Conservation (phyloP, 2,329 filamentous ascomycete species). For the Colletotrichum lini region DNA sequence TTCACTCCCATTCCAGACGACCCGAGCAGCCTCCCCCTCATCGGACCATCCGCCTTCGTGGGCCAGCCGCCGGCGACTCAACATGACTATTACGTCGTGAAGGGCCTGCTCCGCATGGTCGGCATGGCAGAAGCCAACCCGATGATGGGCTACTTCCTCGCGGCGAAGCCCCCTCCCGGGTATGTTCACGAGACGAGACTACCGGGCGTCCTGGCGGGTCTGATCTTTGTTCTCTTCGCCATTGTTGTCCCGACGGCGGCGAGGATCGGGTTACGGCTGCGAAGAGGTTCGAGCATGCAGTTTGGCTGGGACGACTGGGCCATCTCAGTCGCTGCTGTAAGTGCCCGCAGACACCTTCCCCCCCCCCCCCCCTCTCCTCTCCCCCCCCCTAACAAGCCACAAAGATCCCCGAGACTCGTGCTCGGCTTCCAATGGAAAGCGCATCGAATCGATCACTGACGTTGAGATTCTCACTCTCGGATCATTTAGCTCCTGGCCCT, state of each 20-base stretch:
- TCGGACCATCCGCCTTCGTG: constrained; percentile 28
- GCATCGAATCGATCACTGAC: constrained; percentile 16
- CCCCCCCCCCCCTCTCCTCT: too few relatives aligned
- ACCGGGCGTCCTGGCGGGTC: constrained; percentile 47
- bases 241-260: constrained; percentile 49
- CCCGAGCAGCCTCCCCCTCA: constrained; percentile 24
- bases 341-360: constrained; percentile 16
- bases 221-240: constrained; percentile 48
- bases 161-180: constrained; percentile 38
- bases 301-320: constrained; percentile 53
- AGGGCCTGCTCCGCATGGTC: constrained; percentile 25
- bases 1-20: constrained; percentile 21
- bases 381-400: too few relatives aligned
- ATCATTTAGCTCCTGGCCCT: constrained; percentile 45
- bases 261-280: constrained; percentile 45
- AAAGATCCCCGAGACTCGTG: too few relatives aligned
- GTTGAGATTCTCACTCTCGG: constrained; percentile 21
- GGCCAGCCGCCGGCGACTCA: constrained; percentile 34
- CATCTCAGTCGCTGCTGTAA: constrained; percentile 51
- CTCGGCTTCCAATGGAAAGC: not conserved
- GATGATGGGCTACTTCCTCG: constrained; percentile 42
- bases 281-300: constrained; percentile 47
- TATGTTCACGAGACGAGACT: constrained; percentile 47
- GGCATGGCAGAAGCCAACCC: constrained; percentile 44
- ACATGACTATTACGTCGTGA: constrained; percentile 35